Evolutionary conservation across 2,329 filamentous ascomycete species (phyloP), one percentile per base, ranked within the genome.

Genomic region (Reticulascus tulasneorum): DNA sequence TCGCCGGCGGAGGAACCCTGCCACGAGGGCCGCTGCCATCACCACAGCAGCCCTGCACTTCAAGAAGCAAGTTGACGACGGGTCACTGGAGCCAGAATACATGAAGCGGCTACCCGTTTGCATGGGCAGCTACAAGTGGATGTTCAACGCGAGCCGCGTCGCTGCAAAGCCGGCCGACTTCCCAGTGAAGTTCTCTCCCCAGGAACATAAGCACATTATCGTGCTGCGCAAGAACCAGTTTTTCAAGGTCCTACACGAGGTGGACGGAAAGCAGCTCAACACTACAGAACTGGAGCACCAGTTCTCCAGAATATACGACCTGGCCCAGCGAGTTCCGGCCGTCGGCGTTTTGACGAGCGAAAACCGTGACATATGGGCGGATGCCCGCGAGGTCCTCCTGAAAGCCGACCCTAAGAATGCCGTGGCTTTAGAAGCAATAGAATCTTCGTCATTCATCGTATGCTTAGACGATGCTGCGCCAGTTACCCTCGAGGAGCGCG

Each of bases 71-170:
- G 91, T 97, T 15, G 91, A 96, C 57, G 61, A 63, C 27, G 82
- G 83, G 48, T 82, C 79, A 7, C 73, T 98, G 34, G 93, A 98
- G 71, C 93, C 93, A 17, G 93, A 98, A 66, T 97, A 96, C 69
- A 95, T 98, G 89, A 94, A 94, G 73, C 90, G 89, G 67, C 76
- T 94, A 41, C 93, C 93, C 42, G 91, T 97, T 57, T 93, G 90
- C 64, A 98, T 98, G 93, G 89, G 89, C 72, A 93, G 87, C 58
- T 97, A 96, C 72, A 74, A 95, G 69, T 97, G 83, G 78, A 98
- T 98, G 93, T 98, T 98, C 77, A 97, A 98, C 66, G 81, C 79
- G 64, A 86, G 79, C 63, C 84, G 93, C 50, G 82, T 97, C 25
- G 84, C 91, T 20, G 84, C 85, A 35, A 84, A 83, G 54, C 85